These are phyloP conservation scores for Acanthamoeba culbertsoni DNA, from an alignment of 208 protist genomes.

Conservation along the genomic window DNA sequence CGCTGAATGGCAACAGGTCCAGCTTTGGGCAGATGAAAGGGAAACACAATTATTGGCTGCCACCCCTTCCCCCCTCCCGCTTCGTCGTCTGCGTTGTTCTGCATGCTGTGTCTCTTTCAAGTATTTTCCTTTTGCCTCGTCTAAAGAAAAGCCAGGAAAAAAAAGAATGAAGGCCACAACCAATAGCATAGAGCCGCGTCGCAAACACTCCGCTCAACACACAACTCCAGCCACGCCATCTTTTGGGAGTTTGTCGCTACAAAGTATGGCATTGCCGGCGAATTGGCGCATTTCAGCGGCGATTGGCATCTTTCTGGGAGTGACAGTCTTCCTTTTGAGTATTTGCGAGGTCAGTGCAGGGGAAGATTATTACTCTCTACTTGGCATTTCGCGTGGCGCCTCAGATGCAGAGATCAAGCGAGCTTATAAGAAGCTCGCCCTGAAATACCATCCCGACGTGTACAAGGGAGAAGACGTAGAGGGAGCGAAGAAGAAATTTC, in stretches of 20 bases:
- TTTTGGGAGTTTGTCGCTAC: no score
- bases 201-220: no score
- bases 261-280: neutral
- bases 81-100: neutral
- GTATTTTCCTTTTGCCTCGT: neutral
- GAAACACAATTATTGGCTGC: neutral
- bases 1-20: neutral
- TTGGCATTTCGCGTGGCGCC: slow-evolving; percentile 73
- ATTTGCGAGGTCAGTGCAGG: neutral
- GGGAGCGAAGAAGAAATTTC: slow-evolving; percentile 66
- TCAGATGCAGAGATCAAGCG: slow-evolving; percentile 79
- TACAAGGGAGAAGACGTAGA: slow-evolving; percentile 64
- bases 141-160: neutral
- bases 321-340: neutral
- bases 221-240: no score
- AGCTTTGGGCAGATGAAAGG: neutral
- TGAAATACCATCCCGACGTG: slow-evolving; percentile 84
- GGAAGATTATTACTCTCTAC: slow-evolving; percentile 75
- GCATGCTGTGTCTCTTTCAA: neutral
- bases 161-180: neutral
- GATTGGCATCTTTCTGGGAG: neutral
- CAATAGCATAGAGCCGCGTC: neutral
- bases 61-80: neutral
- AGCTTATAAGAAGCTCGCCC: slow-evolving; percentile 80
- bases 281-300: neutral